phyloP scores from a whole-genome alignment of 1,139 yeast genomes.

The Zygosaccharomyces pseudobailii region DNA sequence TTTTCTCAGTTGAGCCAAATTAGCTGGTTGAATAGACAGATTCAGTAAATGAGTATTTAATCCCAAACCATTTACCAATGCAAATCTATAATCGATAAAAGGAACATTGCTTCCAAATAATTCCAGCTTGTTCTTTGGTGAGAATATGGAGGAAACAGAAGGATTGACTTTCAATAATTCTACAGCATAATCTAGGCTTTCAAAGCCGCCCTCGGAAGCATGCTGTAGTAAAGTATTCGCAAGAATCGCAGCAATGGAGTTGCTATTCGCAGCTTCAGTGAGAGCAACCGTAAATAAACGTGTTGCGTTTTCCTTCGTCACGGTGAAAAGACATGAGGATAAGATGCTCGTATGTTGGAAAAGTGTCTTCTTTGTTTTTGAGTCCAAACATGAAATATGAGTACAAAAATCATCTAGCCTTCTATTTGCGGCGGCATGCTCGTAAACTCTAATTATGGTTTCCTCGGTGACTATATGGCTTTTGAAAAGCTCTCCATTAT shows the following conservation, averaged over 20 bases:
- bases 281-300: constrained; percentile 14
- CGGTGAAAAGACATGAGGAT: constrained; percentile 19
- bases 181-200: constrained; percentile 15
- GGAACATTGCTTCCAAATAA: constrained; percentile 22
- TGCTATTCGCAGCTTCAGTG: constrained; percentile 14
- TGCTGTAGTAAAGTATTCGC: constrained; percentile 15
- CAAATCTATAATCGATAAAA: constrained; percentile 34
- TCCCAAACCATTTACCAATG: constrained; percentile 46
- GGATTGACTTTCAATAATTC: constrained; percentile 9
- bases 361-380: constrained; percentile 17
- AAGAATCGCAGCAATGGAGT: constrained; percentile 17
- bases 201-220: constrained; percentile 9
- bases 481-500: constrained; percentile 26
- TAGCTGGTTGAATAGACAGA: constrained; percentile 5
- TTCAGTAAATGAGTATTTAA: constrained; percentile 39
- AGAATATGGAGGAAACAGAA: constrained; percentile 8
- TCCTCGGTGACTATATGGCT: constrained; percentile 34
- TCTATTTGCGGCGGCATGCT: constrained; percentile 18
- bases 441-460: constrained; percentile 33
- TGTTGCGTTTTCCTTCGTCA: constrained; percentile 11
- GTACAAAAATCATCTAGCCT: constrained; percentile 26
- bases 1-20: constrained; percentile 13
- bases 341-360: constrained; percentile 25
- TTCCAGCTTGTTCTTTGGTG: constrained; percentile 14
- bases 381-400: constrained; percentile 29